Conservation (phyloP, 2,329 filamentous ascomycete genomes). For the Lasiodiplodia sp. region DNA sequence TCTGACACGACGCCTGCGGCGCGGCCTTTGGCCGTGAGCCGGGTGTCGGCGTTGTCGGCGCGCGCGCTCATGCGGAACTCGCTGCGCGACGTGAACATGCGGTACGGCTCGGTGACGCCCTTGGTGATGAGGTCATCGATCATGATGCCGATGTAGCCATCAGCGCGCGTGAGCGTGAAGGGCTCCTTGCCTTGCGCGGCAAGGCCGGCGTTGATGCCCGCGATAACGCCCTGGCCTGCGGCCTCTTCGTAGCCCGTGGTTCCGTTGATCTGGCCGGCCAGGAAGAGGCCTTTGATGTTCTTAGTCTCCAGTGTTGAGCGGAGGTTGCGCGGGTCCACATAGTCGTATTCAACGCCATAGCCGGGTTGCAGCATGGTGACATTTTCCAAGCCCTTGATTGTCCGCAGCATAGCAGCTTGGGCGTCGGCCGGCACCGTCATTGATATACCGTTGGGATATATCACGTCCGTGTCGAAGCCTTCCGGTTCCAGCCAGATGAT, state of each 20-base stretch:
- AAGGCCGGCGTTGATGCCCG: constrained; percentile 93
- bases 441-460: constrained; percentile 96
- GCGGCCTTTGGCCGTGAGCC: constrained; percentile 81
- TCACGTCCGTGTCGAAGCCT: constrained; percentile 85
- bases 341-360: constrained; percentile 98
- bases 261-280: constrained; percentile 97
- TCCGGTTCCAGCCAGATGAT: constrained; percentile 98
- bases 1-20: constrained; percentile 81
- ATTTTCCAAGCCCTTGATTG: constrained; percentile 85
- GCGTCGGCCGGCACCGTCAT: constrained; percentile 94
- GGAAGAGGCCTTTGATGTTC: constrained; percentile 82
- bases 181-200: constrained; percentile 70
- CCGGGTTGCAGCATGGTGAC: constrained; percentile 92
- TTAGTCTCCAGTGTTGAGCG: constrained; percentile 94
- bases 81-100: constrained; percentile 96
- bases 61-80: constrained; percentile 94
- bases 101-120: constrained; percentile 94
- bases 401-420: constrained; percentile 84
- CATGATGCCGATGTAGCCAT: constrained; percentile 98
- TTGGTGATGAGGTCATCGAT: constrained; percentile 97
- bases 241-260: constrained; percentile 99
- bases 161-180: constrained; percentile 76
- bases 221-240: constrained; percentile 88
- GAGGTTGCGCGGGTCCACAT: constrained; percentile 90
- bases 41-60: constrained; percentile 90